A percentile compares a stretch with the other conserved stretches of the same genome.
These are phyloP conservation scores for Dianthus caryophyllus DNA, from an alignment of 148 eudicot species.

Conservation along the genomic window DNA sequence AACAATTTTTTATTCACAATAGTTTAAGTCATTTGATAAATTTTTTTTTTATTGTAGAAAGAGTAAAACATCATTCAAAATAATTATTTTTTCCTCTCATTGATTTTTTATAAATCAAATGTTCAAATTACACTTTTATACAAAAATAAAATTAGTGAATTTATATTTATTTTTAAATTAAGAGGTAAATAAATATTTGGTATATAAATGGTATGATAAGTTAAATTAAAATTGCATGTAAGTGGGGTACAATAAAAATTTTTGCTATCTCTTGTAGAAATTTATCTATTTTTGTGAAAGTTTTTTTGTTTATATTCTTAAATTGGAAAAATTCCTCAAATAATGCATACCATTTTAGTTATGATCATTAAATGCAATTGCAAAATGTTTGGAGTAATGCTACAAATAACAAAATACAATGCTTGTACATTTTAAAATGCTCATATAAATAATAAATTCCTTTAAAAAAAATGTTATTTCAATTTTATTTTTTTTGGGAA, in stretches of 20 bases:
- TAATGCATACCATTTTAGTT: background rate
- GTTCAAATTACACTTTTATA: too few species aligned
- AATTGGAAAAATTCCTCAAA: slow-evolving; percentile 4
- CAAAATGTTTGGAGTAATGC: slow-evolving; percentile 16
- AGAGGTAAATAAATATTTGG: too few species aligned
- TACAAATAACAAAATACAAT: background rate
- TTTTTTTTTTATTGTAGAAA: too few species aligned
- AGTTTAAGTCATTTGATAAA: too few species aligned
- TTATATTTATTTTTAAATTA: too few species aligned
- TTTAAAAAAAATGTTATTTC: slow-evolving; percentile 25
- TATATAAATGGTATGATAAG: too few species aligned
- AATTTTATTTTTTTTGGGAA: background rate
- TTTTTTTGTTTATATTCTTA: background rate
- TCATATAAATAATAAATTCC: background rate
- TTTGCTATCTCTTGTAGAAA: background rate
- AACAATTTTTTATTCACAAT: background rate
- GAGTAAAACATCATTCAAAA: too few species aligned
- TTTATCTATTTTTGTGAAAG: background rate
- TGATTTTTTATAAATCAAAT: too few species aligned
- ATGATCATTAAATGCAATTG: background rate
- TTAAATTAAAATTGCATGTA: background rate
- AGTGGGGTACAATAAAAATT: background rate
- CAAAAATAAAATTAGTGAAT: too few species aligned
- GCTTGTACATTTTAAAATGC: background rate
- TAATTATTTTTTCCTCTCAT: too few species aligned